A percentile compares a stretch with the other conserved stretches of the same genome.
These are phyloP conservation scores for Euryodendron excelsum DNA, from an alignment of 148 eudicot genomes.

Conservation along the genomic window DNA sequence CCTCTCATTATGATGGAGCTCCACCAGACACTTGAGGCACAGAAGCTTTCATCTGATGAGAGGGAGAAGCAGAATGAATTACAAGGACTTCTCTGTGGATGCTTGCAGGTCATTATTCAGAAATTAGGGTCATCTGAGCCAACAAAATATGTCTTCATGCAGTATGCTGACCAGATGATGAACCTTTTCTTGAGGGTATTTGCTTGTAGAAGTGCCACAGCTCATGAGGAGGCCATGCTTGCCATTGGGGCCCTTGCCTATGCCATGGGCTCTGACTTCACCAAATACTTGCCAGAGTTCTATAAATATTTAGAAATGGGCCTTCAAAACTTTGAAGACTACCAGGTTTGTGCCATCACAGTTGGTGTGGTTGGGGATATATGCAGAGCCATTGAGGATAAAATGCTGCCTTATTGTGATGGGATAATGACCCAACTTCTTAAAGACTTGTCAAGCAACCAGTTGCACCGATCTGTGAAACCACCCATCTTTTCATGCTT, in stretches of 20 bases:
- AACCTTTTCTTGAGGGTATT: slow-evolving; percentile 74
- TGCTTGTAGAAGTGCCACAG: slow-evolving; percentile 82
- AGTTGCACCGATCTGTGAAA: no score
- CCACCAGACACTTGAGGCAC: slow-evolving; percentile 81
- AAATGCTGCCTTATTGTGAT: slow-evolving; percentile 83
- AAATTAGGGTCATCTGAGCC: slow-evolving; percentile 73
- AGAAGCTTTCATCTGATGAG: slow-evolving; percentile 71
- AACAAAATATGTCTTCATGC: no score
- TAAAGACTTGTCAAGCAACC: no score
- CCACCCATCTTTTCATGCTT: no score
- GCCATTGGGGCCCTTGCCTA: slow-evolving; percentile 94
- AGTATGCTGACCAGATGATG: slow-evolving; percentile 84
- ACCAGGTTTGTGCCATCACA: slow-evolving; percentile 86
- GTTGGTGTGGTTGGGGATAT: slow-evolving; percentile 94
- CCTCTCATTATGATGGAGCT: slow-evolving; percentile 91
- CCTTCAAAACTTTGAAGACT: slow-evolving; percentile 90
- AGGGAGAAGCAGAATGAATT: slow-evolving; percentile 75
- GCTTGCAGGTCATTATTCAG: slow-evolving; percentile 90
- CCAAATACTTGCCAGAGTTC: slow-evolving; percentile 74
- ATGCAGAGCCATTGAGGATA: slow-evolving; percentile 87
- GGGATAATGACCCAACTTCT: slow-evolving; percentile 96
- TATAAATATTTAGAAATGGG: slow-evolving; percentile 92
- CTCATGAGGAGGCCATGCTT: slow-evolving; percentile 94
- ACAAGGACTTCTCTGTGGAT: slow-evolving; percentile 95
- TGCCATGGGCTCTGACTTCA: slow-evolving; percentile 66